These are phyloP conservation scores for Hura crepitans DNA, from an alignment of 441 rosid genomes.

Conservation along the genomic window DNA sequence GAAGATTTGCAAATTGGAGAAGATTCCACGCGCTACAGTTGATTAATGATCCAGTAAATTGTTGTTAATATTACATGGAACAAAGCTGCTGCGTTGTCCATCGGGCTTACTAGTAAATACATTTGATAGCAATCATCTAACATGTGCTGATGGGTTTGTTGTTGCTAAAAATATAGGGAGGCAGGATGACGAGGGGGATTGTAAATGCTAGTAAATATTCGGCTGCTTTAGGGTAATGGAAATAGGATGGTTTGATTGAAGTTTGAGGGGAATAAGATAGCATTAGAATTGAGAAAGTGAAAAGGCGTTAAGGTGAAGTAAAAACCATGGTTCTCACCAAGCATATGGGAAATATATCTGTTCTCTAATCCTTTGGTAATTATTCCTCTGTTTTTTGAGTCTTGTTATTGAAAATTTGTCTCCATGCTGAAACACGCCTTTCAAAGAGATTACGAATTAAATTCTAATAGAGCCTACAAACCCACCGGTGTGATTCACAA, in stretches of 20 bases:
- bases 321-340: not conserved
- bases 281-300: not conserved
- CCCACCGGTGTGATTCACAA: no score
- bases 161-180: not conserved
- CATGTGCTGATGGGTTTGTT: conserved; percentile 1
- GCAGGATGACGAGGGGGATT: no score
- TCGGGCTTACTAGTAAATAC: not conserved
- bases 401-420: no score
- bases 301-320: no score
- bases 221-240: not conserved
- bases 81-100: conserved; percentile 1
- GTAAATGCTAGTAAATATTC: not conserved
- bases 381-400: no score
- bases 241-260: not conserved
- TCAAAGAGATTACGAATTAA: no score
- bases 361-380: not conserved
- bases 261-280: not conserved
- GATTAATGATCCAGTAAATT: conserved; percentile 7
- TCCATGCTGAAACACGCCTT: no score
- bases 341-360: not conserved
- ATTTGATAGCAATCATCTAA: conserved; percentile 4
- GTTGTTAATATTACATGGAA: not conserved
- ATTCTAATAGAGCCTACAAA: no score
- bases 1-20: conserved; percentile 11
- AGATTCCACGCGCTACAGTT: not conserved